A percentile compares a stretch with the other conserved stretches of the same genome.
These are phyloP conservation scores for Crithidia fasciculata DNA, from an alignment of 208 protist genomes.

Conservation along the genomic window DNA sequence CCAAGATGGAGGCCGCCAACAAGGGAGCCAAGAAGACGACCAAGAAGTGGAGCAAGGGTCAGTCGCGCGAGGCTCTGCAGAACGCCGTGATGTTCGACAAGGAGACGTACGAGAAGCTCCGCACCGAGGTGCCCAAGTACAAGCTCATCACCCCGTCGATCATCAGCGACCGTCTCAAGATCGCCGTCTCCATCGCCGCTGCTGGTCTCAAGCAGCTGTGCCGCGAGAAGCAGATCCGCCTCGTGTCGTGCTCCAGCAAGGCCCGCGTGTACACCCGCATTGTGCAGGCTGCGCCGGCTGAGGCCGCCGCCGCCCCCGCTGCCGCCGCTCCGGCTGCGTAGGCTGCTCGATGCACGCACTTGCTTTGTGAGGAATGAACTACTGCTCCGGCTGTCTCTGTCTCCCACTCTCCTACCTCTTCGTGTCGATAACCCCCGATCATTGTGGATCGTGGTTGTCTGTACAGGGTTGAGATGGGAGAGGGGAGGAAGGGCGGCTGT, in stretches of 20 bases:
- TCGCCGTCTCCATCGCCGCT: conserved; percentile 84
- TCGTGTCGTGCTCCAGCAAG: conserved; percentile 83
- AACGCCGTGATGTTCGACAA: conserved; percentile 94
- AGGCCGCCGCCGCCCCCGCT: conserved; percentile 31
- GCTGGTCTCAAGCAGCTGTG: conserved; percentile 89
- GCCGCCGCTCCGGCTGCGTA: conserved; percentile 31
- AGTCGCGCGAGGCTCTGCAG: conserved; percentile 88
- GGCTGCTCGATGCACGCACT: conserved; percentile 8
- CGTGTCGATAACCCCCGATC: too few species aligned
- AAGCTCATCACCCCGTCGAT: conserved; percentile 92
- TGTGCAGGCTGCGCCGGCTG: conserved; percentile 39
- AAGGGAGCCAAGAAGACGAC: conserved; percentile 87
- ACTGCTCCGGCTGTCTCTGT: too few species aligned
- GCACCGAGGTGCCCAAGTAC: conserved; percentile 91
- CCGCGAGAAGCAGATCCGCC: conserved; percentile 80
- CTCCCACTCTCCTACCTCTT: too few species aligned
- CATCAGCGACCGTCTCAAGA: conserved; percentile 91
- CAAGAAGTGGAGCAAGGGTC: conserved; percentile 95
- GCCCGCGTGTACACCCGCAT: conserved; percentile 83
- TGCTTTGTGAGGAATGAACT: too few species aligned
- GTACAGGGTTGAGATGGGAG: background rate
- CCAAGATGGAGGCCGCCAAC: conserved; percentile 70
- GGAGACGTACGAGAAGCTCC: conserved; percentile 83
- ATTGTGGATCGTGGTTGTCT: too few species aligned
- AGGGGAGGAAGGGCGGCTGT: background rate